Evolutionary conservation across 2,329 filamentous ascomycete genomes (phyloP).

Genomic region (Epichloe coenophiala): DNA sequence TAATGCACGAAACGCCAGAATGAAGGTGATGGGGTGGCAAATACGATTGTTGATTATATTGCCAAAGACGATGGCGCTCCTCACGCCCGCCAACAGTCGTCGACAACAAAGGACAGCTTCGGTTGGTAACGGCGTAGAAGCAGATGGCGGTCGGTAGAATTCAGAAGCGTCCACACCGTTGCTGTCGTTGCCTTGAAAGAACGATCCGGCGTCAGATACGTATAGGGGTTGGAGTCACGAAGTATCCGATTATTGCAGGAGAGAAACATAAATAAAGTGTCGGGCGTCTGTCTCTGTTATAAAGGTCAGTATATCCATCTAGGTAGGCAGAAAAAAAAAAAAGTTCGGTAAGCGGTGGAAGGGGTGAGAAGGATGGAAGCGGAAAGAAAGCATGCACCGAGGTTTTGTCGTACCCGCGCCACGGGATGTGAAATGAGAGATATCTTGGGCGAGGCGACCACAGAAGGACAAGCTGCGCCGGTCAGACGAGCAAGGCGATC

Average conservation of each 20-base stretch:
- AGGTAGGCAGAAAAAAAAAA: neutral
- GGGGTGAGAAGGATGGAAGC: neutral
- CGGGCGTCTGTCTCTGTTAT: neutral
- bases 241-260: neutral
- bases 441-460: neutral
- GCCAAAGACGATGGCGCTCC: neutral
- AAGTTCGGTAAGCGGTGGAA: neutral
- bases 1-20: constrained; percentile 42
- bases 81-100: neutral
- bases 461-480: neutral
- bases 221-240: neutral
- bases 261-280: neutral
- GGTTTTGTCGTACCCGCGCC: neutral
- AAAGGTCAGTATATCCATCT: neutral
- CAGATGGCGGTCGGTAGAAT: neutral
- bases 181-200: neutral
- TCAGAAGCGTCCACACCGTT: neutral
- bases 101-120: neutral
- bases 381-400: constrained; percentile 3
- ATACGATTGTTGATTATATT: neutral
- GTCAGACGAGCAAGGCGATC: neutral
- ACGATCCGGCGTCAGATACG: neutral
- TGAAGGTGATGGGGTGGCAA: constrained; percentile 14
- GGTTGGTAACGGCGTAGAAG: neutral
- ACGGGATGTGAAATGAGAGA: neutral